Base-by-base conservation (phyloP, 306 rosid genomes). In the Vigna nakashimae region DNA sequence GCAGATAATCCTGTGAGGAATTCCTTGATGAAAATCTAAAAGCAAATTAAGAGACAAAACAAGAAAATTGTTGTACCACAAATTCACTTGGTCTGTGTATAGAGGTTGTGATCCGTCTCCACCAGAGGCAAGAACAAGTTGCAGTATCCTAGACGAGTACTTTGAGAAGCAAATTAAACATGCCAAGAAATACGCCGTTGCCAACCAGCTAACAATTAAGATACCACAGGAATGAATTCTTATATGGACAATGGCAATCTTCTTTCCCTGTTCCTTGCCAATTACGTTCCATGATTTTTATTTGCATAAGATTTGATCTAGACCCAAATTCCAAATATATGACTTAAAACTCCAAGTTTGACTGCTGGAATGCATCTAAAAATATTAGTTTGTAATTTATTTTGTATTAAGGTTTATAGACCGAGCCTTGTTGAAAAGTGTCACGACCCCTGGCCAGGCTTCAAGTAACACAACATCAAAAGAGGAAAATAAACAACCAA, bases 231-330 rank as follows among this genome's bases (percentile, higher is more conserved):
- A 40, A 24, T 12, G 34, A 65, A 69, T 67, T 62, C 43, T 85
- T 80, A 85, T 75, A 85, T 85, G 53, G 89, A 82, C 67, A 85
- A 71, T 65, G 88, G 88, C 48, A 85, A 60, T 79, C 84, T 79
- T 79, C 84, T 70, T 82, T 85, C 84, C 40, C 88, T 85, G 77
- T 85, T 82, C 73, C 84, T 79, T 3, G 72, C 77, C 79, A 82
- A 50, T 62, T 18, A 38, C 7, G 17, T 65, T 13, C 66, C 56
- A 70, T 28, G 30, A 60, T 14, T 16, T 57, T 51, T 45, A 40
- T 36, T 38, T 48, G 26, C 45, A 55, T 20, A 75, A 11, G 28
- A 57, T 52, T 4, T 72, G 60, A 14, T 22, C 38, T 53, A 11
- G 7, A 12, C 3, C 40, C 63, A 46, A 63, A 30, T n/a, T 9